phyloP scores from a whole-genome alignment of 192 early-diverging fungal species.

The Powellomyces hirtus region DNA sequence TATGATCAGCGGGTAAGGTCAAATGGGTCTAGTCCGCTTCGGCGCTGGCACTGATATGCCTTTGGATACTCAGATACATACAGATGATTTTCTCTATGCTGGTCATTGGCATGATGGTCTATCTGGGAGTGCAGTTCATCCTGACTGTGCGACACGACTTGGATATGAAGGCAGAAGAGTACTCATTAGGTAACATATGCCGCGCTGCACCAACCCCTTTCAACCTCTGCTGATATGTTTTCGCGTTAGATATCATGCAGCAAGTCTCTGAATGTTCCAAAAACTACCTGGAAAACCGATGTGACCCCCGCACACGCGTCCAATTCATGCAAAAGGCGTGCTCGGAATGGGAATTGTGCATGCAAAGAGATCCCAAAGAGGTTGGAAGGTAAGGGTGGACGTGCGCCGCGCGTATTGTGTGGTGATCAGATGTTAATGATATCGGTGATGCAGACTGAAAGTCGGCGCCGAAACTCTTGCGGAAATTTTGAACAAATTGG shows the following conservation, averaged over 20 bases:
- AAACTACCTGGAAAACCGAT: constrained; percentile 60
- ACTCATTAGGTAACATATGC: constrained; percentile 35
- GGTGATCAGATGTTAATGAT: too few species aligned
- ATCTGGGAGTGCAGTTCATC: constrained; percentile 67
- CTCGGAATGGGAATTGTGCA: constrained; percentile 58
- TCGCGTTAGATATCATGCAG: constrained; percentile 46
- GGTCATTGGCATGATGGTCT: constrained; percentile 55
- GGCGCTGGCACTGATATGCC: not conserved
- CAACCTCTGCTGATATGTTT: not conserved
- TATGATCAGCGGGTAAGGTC: constrained; percentile 38
- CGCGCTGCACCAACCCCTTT: not conserved
- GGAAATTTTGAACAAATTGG: constrained; percentile 77
- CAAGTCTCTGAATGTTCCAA: constrained; percentile 63
- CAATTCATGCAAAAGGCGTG: constrained; percentile 63
- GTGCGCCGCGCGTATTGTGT: too few species aligned
- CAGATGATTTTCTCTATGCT: constrained; percentile 70
- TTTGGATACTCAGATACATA: constrained; percentile 50
- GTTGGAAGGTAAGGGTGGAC: constrained; percentile 64
- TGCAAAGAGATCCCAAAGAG: constrained; percentile 58
- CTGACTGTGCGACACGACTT: constrained; percentile 73
- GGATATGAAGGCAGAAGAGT: constrained; percentile 63
- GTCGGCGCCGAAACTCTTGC: constrained; percentile 81
- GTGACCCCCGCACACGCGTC: constrained; percentile 54
- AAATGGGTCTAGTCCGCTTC: not conserved
- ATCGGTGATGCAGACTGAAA: constrained; percentile 54